A percentile compares a stretch with the other conserved stretches of the same genome.
Evolutionary conservation across 768 basidiomycete species (phyloP).

Genomic region (Tubosaeta brunneosetosa): DNA sequence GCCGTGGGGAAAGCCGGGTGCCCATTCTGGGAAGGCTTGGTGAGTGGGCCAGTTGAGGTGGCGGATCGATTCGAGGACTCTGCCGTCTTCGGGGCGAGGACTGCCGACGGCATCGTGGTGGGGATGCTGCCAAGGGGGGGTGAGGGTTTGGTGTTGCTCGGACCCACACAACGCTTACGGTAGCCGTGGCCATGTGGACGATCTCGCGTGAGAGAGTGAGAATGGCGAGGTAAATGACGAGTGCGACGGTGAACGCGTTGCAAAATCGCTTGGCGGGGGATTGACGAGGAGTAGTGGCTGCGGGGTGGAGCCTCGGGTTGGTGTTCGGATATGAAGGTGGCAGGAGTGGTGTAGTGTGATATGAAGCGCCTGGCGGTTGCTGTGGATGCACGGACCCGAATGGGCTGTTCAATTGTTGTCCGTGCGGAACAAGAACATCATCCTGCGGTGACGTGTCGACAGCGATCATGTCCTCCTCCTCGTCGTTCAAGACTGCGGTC

Average conservation of each 20-base stretch:
- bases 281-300: no score
- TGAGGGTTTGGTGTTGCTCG: background rate
- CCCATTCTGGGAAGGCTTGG: conserved; percentile 14
- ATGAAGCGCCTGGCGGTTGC: background rate
- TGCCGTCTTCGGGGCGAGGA: conserved; percentile 15
- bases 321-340: conserved; percentile 11
- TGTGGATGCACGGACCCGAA: conserved; percentile 7
- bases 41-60: conserved; percentile 11
- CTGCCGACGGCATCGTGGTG: background rate
- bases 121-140: background rate
- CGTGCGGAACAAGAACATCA: no score
- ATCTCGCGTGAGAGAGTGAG: no score
- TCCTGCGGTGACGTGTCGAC: no score
- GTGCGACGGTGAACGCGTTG: no score
- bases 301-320: no score
- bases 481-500: no score
- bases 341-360: conserved; percentile 5
- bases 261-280: no score
- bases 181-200: no score
- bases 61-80: conserved; percentile 9
- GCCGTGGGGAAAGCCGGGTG: conserved; percentile 7
- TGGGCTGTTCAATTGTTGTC: background rate
- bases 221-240: no score
- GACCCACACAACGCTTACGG: background rate
- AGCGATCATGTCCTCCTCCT: no score